Base-by-base conservation (phyloP, 768 basidiomycete genomes). In the Kockovaella imperatae region DNA sequence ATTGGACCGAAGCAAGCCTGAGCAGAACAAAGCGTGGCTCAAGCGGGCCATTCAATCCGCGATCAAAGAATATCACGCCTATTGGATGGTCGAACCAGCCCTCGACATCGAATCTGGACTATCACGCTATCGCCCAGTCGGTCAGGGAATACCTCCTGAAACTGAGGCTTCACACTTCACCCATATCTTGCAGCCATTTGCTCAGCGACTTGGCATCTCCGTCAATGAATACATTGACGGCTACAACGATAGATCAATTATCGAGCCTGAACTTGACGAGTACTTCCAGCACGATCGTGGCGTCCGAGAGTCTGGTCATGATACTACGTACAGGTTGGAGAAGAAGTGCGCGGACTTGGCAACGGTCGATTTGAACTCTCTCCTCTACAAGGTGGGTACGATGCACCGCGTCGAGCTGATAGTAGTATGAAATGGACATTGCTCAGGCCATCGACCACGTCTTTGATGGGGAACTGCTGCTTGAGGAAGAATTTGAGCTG, bases 151-250 rank as follows among this genome's bases (percentile, higher is more conserved):
- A 50, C 95, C 93, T 11, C 95, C 95, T 0, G 95, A 99, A 75
- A 99, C 95, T 0, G 95, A 99, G 71, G 95, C 95, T 2, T 85
- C 85, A 5, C 95, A 99, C 74, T 99, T 99, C 72, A 96, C 90
- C 2, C 90, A 95, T 67, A 84, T 97, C 62, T 80, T 99, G 39
- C 88, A 95, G 72, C 95, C 95, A 2, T 97, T 80, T 65, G 95
- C 95, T 28, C 77, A 77, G 45, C 91, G 93, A 73, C 83, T 90
- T 55, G 88, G 93, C 4, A 77, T 99, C 34, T 89, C 87, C 8
- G 82, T 97, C 50, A 79, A 87, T 63, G 95, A 99, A 74, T 99
- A 95, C 74, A 91, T 85, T 71, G 88, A 96, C 73, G 83, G 84
- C 65, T 99, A 97, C 75, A 95, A 90, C 70, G 80, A 84, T 35